A percentile compares a stretch with the other conserved stretches of the same genome.
Conservation (phyloP, 73 alveolate species). For the Breviolum minutum region DNA sequence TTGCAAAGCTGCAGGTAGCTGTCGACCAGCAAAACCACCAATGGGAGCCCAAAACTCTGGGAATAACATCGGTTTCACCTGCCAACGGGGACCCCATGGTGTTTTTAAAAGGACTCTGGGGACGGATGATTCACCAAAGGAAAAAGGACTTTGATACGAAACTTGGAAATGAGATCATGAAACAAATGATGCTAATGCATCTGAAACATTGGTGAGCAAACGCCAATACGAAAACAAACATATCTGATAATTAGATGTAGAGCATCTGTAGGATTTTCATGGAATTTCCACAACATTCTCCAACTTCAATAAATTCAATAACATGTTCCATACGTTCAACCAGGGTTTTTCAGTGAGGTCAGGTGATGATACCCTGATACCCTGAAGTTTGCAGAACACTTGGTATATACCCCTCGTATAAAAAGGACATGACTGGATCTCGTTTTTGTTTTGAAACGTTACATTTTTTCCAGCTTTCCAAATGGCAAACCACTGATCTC, state of each 20-base stretch:
- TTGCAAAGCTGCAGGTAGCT: background rate
- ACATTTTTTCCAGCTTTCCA: background rate
- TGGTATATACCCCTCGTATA: background rate
- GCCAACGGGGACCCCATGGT: background rate
- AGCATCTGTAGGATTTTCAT: background rate
- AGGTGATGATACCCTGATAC: background rate
- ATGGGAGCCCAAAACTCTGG: slow-evolving; percentile 90
- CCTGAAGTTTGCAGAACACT: background rate
- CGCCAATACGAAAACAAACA: background rate
- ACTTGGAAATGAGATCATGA: background rate
- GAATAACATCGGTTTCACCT: slow-evolving; percentile 70
- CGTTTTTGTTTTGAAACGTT: background rate
- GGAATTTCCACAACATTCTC: no score
- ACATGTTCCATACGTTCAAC: no score
- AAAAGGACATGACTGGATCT: background rate
- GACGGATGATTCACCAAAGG: background rate
- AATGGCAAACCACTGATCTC: no score
- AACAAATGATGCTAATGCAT: background rate
- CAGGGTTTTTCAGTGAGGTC: no score
- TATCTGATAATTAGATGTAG: background rate
- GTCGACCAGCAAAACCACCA: slow-evolving; percentile 85
- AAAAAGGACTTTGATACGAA: no score
- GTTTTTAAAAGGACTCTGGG: background rate
- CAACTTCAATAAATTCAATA: no score
- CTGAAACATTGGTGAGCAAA: background rate